phyloP scores from a whole-genome alignment of 768 basidiomycete genomes.

The Phanerodontia chrysosporium region DNA sequence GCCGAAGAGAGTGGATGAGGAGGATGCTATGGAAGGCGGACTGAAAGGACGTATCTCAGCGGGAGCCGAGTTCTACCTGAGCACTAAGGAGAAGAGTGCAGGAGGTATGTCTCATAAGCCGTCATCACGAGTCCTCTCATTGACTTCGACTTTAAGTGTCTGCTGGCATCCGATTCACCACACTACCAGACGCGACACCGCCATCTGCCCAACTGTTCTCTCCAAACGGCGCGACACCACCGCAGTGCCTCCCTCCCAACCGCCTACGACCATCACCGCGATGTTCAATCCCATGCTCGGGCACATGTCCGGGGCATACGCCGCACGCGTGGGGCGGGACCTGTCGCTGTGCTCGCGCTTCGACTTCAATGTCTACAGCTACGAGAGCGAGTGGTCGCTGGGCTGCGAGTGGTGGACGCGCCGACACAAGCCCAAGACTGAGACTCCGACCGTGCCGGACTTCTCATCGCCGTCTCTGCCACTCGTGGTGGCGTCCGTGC shows the following conservation, averaged over 20 bases:
- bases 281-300: constrained; percentile 96
- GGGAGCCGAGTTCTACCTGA: constrained; percentile 92
- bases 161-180: constrained; percentile 91
- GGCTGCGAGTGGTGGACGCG: constrained; percentile 97
- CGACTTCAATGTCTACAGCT: constrained; percentile 96
- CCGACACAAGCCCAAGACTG: constrained; percentile 35
- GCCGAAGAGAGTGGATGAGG: constrained; percentile 87
- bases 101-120: constrained; percentile 79
- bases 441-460: constrained; percentile 13
- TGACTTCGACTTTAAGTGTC: constrained; percentile 53
- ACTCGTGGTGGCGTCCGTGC: constrained; percentile 19
- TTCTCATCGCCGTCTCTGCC: constrained; percentile 11
- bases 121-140: not conserved
- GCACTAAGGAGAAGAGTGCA: constrained; percentile 87
- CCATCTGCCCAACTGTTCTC: constrained; percentile 55
- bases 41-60: constrained; percentile 86
- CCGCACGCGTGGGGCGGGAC: constrained; percentile 81
- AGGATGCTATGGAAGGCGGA: constrained; percentile 89
- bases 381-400: constrained; percentile 93
- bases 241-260: constrained; percentile 47
- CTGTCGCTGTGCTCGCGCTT: constrained; percentile 86
- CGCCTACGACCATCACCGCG: constrained; percentile 92
- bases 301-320: constrained; percentile 87
- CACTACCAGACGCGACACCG: constrained; percentile 74
- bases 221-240: constrained; percentile 18